Evolutionary conservation across 2,329 filamentous ascomycete genomes (phyloP), one percentile per base, ranked within the genome.

Genomic region (Cladosporium cucumerinum): DNA sequence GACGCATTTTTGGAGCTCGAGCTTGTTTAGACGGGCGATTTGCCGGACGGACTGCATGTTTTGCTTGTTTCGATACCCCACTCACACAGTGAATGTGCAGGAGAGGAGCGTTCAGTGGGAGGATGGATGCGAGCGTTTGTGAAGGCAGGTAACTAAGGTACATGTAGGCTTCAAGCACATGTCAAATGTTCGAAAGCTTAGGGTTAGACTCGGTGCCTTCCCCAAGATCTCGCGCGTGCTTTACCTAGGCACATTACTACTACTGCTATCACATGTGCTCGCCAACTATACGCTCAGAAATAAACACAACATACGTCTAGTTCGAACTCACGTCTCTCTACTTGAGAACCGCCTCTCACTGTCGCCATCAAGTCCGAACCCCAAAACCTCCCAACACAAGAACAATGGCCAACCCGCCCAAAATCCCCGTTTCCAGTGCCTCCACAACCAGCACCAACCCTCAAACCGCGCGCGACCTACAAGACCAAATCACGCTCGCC

Each of bases 41-140:
- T 93, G 89, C 72, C 93, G 91, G 71, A 99, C 95, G 71, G 92
- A 89, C 77, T 99, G 97, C 95, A 99, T 99, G 30, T 70, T 81
- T 72, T 25, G 12, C 8, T 12, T 3, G 7, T 12, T 3, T 46
- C 23, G 4, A 1, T 46, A 12, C 23, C 18, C n/a, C 14, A 23
- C 39, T 8, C n/a, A 46, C 2, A 18, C 18, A 43, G 14, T 11
- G 10, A 3, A 8, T 12, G 2, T n/a, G 8, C 5, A 2, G n/a
- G 23, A n/a, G 8, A 21, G n/a, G 5, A 21, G 8, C 3, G 6
- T 16, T 1, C 12, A 4, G 39, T 11, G 6, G 0, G 10, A 11
- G n/a, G 39, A 5, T 21, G n/a, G n/a, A 46, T 12, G 10, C 3
- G n/a, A 23, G n/a, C 23, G 14, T 18, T 21, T 46, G n/a, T 21